Evolutionary conservation across 352 stramenopile genomes (phyloP), one percentile per base, ranked within the genome.

Genomic region (Phytophthora capsici): DNA sequence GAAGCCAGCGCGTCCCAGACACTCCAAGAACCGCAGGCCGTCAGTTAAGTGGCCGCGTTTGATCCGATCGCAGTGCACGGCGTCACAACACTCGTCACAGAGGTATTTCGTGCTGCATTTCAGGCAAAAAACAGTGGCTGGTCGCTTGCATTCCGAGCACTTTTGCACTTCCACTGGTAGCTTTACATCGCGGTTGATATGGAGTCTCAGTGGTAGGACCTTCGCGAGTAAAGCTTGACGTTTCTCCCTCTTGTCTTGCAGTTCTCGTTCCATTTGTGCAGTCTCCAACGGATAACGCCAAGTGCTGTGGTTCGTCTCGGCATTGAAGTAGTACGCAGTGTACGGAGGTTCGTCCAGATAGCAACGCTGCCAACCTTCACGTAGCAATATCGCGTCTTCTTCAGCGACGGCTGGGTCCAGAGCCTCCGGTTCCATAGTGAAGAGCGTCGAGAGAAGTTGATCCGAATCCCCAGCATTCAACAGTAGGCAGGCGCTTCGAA

Each of bases 321-420:
- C 65, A 38, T 89, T 90, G 77, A 78, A 90, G 43, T 85, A 90
- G 65, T 90, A 90, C 4, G 71, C 66, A 8, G 79, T 77, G 54
- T 86, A 90, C 8, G 82, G 82, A 17, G 82, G 79, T 44, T 87
- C 75, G 41, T 86, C 63, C 10, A 90, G 26, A 37, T 76, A 87
- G 26, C 66, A 84, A 2, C 68, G 64, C 43, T 88, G 80, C 82
- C 82, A 90, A 1, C 65, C 65, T 37, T 87, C 72, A n/a, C 73
- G 69, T n/a, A 69, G 37, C 16, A 88, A 49, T 6, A 53, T 57
- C 9, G 53, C 66, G 20, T 58, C 48, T 56, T 66, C 66, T 38
- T 62, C 53, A 48, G 19, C 49, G 22, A 57, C 36, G 6, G 45
- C 30, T 25, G 60, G 60, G 16, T 67, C 61, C 4, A 57, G 57